Base-by-base conservation (phyloP, 257 asterid species). In the Linaria vulgaris region DNA sequence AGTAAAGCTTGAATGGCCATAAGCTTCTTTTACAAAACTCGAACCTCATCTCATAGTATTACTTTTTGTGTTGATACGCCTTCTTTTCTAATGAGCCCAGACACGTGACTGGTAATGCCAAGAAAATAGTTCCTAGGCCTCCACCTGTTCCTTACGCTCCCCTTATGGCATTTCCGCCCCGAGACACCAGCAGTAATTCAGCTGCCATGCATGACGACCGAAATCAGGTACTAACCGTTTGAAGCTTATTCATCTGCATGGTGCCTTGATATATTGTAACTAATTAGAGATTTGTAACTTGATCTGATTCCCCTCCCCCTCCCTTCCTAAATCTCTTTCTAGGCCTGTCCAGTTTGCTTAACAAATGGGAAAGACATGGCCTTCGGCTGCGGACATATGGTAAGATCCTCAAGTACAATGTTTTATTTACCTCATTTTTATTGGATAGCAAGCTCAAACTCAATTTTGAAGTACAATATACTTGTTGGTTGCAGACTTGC, bases 351-450 rank as follows among this genome's bases (percentile, higher is more conserved):
- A 9, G 76, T 88, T 74, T 88, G 95, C 82, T 69, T 85, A 43
- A 78, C 82, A 51, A 78, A 76, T 50, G 67, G 48, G 63, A 86
- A 79, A 76, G 88, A 86, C 65, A 34, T 73, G 85, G 95, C 96
- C 58, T 86, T 86, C 61, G 80, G 82, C 46, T 88, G 96, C 55
- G 96, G 96, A 64, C 92, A 88, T 71, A 76, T 74, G 95, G 96
- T 84, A 69, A 83, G 79, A 46, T 59, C 46, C 55, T 31, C 56
- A 25, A 13, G 16, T 9, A 38, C 38, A 63, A 13, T 47, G 0
- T 16, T 19, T 27, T 50, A 16, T 23, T 19, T 61, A 7, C 45
- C 25, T 25, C 48, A 39, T 15, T 62, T 52, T 49, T 15, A 37
- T 25, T 23, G 41, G 37, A 3, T 34, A 55, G 27, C 68, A 47